Base-by-base conservation (phyloP, 768 basidiomycete species). In the Calocybe cyanea region DNA sequence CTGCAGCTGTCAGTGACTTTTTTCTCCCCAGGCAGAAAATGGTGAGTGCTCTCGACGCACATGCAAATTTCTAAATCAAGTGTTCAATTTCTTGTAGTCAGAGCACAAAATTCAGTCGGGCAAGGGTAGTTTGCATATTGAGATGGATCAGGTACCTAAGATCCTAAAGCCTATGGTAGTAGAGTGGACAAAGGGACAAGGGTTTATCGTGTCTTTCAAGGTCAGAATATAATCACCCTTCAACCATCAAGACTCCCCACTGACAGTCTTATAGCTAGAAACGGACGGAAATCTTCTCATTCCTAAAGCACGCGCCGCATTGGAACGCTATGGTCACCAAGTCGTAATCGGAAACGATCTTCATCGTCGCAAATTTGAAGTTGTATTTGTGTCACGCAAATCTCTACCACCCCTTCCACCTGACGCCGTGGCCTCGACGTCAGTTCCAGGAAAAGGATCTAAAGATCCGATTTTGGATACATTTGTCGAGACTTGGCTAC, bases 101-200 rank as follows among this genome's bases (percentile, higher is more conserved):
- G 92, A 92, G 66, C 96, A 99, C 69, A 99, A 99, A 70, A 98
- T 99, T 30, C 95, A 98, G 59, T 96, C 93, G 0, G 90, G 91
- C 21, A 93, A 95, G 60, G 95, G 94, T 1, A 94, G 85, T 53
- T 70, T 98, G 19, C 79, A 81, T 37, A 88, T 98, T 45, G 94
- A 98, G 64, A 99, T 98, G 96, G 96, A 99, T 60, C 93, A 97
- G 63, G 94, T 98, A 0, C 96, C 96, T 7, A 99, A 99, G 66
- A 85, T 97, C 28, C 70, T 99, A 37, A 88, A 90, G 63, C 87
- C 92, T 0, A 72, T 99, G 68, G 93, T 97, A 6, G 83, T 87
- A 36, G 92, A 98, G 62, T 99, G 96, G 95, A 86, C 83, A 1
- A 81, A 76, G 45, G 57, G 52, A 6, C 81, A 88, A 36, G 94